Percentiles rank a stretch among this genome's conserved stretches.
Evolutionary conservation across 805 yeast genomes (phyloP).

Genomic region (Suhomyces vadensis): DNA sequence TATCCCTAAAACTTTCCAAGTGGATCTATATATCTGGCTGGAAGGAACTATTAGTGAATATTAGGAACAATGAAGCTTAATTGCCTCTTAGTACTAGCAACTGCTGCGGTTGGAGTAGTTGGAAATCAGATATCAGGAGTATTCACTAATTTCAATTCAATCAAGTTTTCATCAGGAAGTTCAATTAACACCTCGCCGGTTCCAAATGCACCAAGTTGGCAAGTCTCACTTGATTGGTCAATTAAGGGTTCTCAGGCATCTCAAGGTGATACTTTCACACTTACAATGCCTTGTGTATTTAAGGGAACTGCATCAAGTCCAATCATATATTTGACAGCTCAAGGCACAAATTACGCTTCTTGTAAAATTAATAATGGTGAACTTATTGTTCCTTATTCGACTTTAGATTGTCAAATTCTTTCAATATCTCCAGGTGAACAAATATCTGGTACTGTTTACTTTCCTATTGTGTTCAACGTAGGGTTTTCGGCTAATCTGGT

Average conservation of each 20-base stretch:
- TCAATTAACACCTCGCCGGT: neutral
- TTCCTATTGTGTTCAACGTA: conserved; percentile 24
- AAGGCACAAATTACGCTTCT: conserved; percentile 20
- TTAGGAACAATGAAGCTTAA: conserved; percentile 3
- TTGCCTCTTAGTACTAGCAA: conserved; percentile 3
- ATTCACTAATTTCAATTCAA: conserved; percentile 14
- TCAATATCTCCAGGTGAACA: conserved; percentile 1
- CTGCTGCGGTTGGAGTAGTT: conserved; percentile 4
- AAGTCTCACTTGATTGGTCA: conserved; percentile 14
- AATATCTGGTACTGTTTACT: conserved; percentile 10
- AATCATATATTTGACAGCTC: conserved; percentile 10
- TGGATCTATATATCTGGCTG: no score
- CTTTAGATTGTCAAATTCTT: conserved; percentile 12
- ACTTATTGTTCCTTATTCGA: conserved; percentile 8
- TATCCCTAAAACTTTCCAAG: no score
- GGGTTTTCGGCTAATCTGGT: conserved; percentile 8
- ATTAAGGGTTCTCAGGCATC: conserved; percentile 7
- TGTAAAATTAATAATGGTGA: conserved; percentile 19
- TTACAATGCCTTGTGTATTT: conserved; percentile 17
- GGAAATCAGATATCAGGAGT: conserved; percentile 14
- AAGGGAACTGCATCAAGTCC: conserved; percentile 13
- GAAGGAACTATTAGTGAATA: no score
- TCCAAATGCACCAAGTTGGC: conserved; percentile 16
- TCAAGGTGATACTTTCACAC: conserved; percentile 20
- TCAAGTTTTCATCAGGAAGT: conserved; percentile 5